Percentiles rank a stretch among this genome's conserved stretches.
Evolutionary conservation across 179 eudicot genomes (phyloP).

Genomic region (Actinidia polygama): DNA sequence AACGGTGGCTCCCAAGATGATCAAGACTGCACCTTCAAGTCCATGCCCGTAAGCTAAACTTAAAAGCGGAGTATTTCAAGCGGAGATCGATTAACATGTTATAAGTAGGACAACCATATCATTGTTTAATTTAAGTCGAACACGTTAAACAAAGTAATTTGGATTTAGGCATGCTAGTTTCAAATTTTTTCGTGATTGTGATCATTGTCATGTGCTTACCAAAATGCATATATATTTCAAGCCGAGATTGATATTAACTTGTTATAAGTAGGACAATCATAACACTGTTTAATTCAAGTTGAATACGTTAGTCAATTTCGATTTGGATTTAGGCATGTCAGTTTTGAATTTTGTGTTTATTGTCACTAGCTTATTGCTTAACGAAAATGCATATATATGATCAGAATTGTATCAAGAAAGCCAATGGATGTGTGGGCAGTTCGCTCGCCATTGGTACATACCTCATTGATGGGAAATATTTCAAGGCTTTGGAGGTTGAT

Average conservation of each 20-base stretch:
- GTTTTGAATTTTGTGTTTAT: neutral
- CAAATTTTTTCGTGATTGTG: too few species aligned
- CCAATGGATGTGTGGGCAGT: slow-evolving; percentile 94
- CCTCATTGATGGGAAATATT: slow-evolving; percentile 84
- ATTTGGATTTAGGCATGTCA: neutral
- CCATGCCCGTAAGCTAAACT: slow-evolving; percentile 81
- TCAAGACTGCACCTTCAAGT: slow-evolving; percentile 83
- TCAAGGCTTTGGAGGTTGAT: slow-evolving; percentile 70
- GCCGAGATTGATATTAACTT: neutral
- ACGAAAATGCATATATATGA: too few species aligned
- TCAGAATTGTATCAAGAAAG: slow-evolving; percentile 82
- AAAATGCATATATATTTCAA: slow-evolving; percentile 22
- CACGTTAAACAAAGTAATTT: neutral
- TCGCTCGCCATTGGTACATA: slow-evolving; percentile 82
- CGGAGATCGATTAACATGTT: neutral
- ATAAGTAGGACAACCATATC: neutral
- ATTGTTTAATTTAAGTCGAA: neutral
- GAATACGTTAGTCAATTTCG: neutral
- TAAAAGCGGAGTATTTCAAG: too few species aligned
- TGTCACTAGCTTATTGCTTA: neutral
- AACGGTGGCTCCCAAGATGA: slow-evolving; percentile 70
- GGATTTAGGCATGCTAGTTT: neutral
- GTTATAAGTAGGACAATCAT: neutral
- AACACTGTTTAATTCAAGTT: neutral
- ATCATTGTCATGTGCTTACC: neutral